Conservation (phyloP, 441 rosid genomes). For the Mallotus japonicus region DNA sequence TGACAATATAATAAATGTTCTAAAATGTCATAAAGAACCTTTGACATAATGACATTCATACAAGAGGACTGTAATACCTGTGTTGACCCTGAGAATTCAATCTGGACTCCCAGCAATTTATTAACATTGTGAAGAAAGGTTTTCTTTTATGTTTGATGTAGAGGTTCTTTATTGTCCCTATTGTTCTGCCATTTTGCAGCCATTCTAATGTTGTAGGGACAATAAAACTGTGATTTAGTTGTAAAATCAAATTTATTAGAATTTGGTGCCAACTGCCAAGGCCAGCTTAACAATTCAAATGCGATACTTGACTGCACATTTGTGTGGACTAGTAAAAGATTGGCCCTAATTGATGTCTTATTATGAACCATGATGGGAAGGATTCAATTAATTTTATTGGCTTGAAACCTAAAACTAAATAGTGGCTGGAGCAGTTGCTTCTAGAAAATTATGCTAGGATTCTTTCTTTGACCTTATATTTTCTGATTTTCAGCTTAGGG, state of each 20-base stretch:
- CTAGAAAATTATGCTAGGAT: not conserved
- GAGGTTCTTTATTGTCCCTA: not conserved
- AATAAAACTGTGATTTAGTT: not conserved
- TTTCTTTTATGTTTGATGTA: not conserved
- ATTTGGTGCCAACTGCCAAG: slow-evolving; percentile 1
- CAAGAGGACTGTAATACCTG: not conserved
- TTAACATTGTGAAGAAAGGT: not conserved
- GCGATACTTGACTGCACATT: not conserved
- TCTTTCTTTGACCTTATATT: not conserved
- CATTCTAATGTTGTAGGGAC: not conserved
- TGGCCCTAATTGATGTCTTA: not conserved
- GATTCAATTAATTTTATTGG: not conserved
- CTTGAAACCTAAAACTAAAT: not conserved
- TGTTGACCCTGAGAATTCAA: not conserved
- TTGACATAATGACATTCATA: not conserved
- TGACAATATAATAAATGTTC: not conserved
- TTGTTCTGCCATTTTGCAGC: not conserved
- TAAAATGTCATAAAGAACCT: not conserved
- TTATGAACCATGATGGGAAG: not conserved
- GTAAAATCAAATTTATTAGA: slow-evolving; percentile 3
- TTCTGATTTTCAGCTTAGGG: not conserved
- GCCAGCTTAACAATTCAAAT: slow-evolving; percentile 9
- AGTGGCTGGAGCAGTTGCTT: not conserved
- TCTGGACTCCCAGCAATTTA: not conserved
- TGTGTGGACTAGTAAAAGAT: not conserved